Conservation (phyloP, 2,329 filamentous ascomycete genomes). For the Exophiala sp. region DNA sequence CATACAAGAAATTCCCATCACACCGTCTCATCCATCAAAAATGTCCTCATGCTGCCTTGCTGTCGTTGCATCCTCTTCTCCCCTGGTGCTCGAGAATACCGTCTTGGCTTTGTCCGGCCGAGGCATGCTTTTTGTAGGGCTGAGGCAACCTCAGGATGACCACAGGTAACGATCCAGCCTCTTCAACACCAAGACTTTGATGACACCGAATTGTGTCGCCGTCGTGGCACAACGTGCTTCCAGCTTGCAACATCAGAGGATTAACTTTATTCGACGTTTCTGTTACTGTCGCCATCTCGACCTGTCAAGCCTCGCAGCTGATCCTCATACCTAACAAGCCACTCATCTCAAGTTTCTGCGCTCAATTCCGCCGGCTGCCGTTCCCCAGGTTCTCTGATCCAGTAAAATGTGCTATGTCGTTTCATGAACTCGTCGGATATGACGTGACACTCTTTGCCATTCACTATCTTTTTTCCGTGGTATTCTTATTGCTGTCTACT, state of each 20-base stretch:
- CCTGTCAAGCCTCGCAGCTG: neutral
- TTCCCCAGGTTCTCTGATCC: conserved; percentile 3
- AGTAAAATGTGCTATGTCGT: conserved; percentile 14
- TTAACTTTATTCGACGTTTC: neutral
- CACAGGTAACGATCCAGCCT: neutral
- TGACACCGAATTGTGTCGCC: conserved; percentile 13
- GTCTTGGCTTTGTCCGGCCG: neutral
- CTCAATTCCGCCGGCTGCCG: conserved; percentile 19
- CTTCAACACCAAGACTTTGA: neutral
- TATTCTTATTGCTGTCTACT: conserved; percentile 67
- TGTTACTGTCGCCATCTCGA: neutral
- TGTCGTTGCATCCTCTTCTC: conserved; percentile 19
- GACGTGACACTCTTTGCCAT: conserved; percentile 17
- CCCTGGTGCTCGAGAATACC: neutral
- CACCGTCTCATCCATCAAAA: conserved; percentile 18
- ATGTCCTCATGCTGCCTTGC: neutral
- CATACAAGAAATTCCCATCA: neutral
- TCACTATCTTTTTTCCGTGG: conserved; percentile 5
- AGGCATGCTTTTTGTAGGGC: neutral
- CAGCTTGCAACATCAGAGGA: conserved; percentile 22
- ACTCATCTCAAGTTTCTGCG: conserved; percentile 1
- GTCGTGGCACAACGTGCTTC: conserved; percentile 17
- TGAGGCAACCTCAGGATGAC: neutral
- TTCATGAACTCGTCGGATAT: conserved; percentile 7
- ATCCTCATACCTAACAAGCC: neutral